Evolutionary conservation across 352 stramenopile species (phyloP), one percentile per base, ranked within the genome.

Genomic region (Pythium aphanidermatum): DNA sequence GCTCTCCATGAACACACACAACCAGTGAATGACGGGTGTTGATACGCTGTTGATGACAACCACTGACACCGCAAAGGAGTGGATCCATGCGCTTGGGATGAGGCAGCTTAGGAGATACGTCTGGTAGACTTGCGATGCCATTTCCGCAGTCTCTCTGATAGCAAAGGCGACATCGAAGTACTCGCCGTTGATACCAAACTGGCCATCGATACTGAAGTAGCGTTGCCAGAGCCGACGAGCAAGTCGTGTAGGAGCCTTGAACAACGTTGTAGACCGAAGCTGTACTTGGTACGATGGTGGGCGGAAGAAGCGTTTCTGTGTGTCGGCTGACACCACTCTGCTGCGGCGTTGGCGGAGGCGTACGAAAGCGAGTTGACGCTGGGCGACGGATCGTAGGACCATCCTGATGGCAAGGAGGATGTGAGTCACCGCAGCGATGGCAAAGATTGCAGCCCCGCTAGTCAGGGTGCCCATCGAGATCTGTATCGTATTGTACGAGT

Each of bases 121-220:
- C 34, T 62, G 46, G 35, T 50, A 62, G 17, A 46, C 32, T 35
- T 62, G 54, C 10, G 49, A 37, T 2, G 49, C 26, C 16, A 57
- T 47, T 26, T 62, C 54, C 17, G 53, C 14, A 10, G 31, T 35
- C 32, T 62, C 46, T 13, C 54, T 39, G 2, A 26, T 29, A 20
- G 34, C 34, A 23, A 57, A 62, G 13, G 21, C 23, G 2, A 17
- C 35, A 9, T 55, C 46, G 33, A 63, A 55, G 21, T 40, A 31
- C 39, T 48, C 7, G 16, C 47, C 40, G 23, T 63, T 51, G 32
- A 60, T n/a, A 2, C 48, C 52, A 20, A 51, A 74, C 25, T 37
- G 17, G 14, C 56, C 45, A 19, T 63, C 39, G 29, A 45, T 19
- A 23, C 55, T 41, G 19, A 60, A 76, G 27, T 60, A 45, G 4